Evolutionary conservation across 2,329 filamentous ascomycete genomes (phyloP), one percentile per base, ranked within the genome.

Genomic region (Colletotrichum simmondsii): DNA sequence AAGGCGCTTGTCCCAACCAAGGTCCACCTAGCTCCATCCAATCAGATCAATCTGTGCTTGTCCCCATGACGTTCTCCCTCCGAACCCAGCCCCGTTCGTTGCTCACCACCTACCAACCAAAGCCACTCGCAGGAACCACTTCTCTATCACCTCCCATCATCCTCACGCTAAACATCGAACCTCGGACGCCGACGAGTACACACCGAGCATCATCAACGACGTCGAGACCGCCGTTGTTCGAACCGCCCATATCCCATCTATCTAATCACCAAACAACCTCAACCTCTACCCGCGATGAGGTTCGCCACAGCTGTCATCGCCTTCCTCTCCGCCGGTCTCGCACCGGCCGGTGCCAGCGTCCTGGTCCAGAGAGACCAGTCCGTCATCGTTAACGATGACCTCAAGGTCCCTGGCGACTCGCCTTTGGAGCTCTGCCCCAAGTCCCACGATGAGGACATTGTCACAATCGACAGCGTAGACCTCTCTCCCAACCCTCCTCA

Each of bases 401-500:
- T 89, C 81, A 89, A 92, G 76, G 93, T 98, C 19, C 92, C 94
- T 1, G 95, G 97, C 81, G 87, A 96, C 63, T 98, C 96, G 80
- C 96, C 97, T 35, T 88, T 99, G 72, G 86, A 91, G 79, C 94
- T 93, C 84, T 99, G 97, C 81, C 78, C 83, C 76, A 85, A 86
- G 71, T 88, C 94, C 74, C 93, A 94, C 71, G 83, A 84, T 61
- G 82, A 90, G 64, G 91, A 98, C 81, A 89, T 95, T 70, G 86
- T 98, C 77, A 85, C 86, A 56, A 95, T 99, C 78, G 87, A 95
- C 75, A 90, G 89, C 59, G 95, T 98, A 69, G 92, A 98, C 78
- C 84, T 99, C 70, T 80, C 83, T 46, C 97, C 97, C 16, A 98
- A 98, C 83, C 97, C 96, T 73, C 97, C 97, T 46, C 81, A 90